Percentiles rank a stretch among this genome's conserved stretches.
phyloP scores from a whole-genome alignment of 805 yeast genomes.

The Metschnikowia drakensbergensis region DNA sequence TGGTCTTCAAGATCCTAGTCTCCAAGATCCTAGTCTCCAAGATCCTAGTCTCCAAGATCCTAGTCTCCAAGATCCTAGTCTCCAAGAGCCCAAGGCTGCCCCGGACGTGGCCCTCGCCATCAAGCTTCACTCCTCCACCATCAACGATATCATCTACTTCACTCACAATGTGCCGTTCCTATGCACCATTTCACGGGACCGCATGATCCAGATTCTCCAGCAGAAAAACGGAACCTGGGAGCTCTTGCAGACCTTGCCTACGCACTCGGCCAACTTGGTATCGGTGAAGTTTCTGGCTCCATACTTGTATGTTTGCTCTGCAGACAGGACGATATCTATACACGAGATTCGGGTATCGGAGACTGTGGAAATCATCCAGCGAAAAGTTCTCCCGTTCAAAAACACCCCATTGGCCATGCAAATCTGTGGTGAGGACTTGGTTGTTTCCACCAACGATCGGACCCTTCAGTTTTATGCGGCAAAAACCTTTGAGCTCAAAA shows the following conservation, averaged over 20 bases:
- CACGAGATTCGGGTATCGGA: constrained; percentile 33
- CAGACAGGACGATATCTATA: constrained; percentile 58
- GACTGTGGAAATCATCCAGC: constrained; percentile 26
- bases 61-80: too few relatives aligned
- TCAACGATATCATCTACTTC: constrained; percentile 44
- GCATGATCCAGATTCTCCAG: constrained; percentile 57
- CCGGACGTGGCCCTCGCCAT: constrained; percentile 22
- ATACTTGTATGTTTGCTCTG: constrained; percentile 50
- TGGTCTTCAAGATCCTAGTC: too few relatives aligned
- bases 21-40: too few relatives aligned
- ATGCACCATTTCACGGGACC: constrained; percentile 53
- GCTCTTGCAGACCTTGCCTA: constrained; percentile 55
- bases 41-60: too few relatives aligned
- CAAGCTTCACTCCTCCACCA: constrained; percentile 50
- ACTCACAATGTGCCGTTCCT: constrained; percentile 23
- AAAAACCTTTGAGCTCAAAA: constrained; percentile 29
- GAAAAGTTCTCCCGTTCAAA: constrained; percentile 49
- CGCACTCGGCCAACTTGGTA: constrained; percentile 52
- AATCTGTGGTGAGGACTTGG: constrained; percentile 35
- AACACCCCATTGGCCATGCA: constrained; percentile 47
- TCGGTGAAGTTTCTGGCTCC: constrained; percentile 30
- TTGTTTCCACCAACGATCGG: constrained; percentile 53
- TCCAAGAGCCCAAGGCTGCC: background rate
- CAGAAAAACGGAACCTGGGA: constrained; percentile 39
- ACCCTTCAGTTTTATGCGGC: constrained; percentile 39